Evolutionary conservation across 257 asterid species (phyloP).

Genomic region (Lycium barbarum): DNA sequence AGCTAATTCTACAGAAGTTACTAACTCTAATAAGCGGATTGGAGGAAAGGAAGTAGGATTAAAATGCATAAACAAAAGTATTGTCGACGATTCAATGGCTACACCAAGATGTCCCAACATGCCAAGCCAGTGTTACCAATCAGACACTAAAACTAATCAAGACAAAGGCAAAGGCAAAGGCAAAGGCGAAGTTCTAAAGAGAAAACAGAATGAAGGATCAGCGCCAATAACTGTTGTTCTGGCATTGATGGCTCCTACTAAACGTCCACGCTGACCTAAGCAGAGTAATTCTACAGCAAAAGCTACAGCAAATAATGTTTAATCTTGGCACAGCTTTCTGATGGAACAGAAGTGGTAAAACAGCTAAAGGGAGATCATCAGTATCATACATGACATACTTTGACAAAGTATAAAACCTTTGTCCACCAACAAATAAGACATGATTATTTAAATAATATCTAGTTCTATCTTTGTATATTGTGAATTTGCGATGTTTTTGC

Average conservation of each 20-base stretch:
- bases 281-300: not conserved
- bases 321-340: not conserved
- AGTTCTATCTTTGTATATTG: too few species aligned
- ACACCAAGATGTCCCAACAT: constrained; percentile 30
- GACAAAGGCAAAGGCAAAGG: constrained; percentile 21
- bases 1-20: not conserved
- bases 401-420: not conserved
- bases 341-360: not conserved
- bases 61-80: not conserved
- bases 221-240: not conserved
- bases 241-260: constrained; percentile 21
- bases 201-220: constrained; percentile 19
- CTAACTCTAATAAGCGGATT: not conserved
- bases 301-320: not conserved
- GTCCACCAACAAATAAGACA: not conserved
- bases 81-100: constrained; percentile 24
- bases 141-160: constrained; percentile 5
- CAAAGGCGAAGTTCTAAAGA: not conserved
- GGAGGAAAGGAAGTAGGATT: constrained; percentile 4
- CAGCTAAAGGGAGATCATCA: not conserved
- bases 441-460: not conserved
- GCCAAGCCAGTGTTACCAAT: not conserved
- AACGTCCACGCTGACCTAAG: not conserved
- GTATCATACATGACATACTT: not conserved
- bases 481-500: too few species aligned